Base-by-base conservation (phyloP, 352 stramenopile genomes). In the Globisporangium polare region DNA sequence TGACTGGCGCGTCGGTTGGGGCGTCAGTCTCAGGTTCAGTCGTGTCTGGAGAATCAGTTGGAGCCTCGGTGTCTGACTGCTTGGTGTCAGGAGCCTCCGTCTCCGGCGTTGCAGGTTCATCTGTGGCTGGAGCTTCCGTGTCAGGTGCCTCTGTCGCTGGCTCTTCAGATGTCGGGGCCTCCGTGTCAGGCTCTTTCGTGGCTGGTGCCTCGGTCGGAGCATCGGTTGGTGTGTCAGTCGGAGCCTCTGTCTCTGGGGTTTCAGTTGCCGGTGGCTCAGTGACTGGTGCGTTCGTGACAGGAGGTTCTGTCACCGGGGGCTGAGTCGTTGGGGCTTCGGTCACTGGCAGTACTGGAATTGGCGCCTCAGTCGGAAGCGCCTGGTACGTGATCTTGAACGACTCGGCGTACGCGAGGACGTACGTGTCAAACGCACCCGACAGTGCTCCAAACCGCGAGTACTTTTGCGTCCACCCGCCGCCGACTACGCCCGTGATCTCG, bases 321-420 rank as follows among this genome's bases (percentile, higher is more conserved):
- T 53, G 37, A 3, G 52, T 62, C 9, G 24, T 8, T 18, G 51
- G 42, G 9, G 29, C n/a, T 54, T 52, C 20, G 15, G 41, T 45
- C 15, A 18, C 24, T 51, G 56, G 66, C 10, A 51, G 1, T 24
- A 18, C 1, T 13, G 18, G 22, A 13, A n/a, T n/a, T 51, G 56
- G 66, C 15, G 56, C 29, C 18, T 66, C 56, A 8, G 66, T 57
- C 1, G 55, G 62, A 12, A 47, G 13, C 18, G 31, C 41, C 4
- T 59, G 45, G 46, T 68, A 73, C 8, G 31, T 50, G 8, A 74
- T 53, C 20, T 74, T 66, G 39, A 74, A 74, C 15, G 68, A 58
- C 45, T 72, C 53, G 27, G 68, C 68, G 26, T 74, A 74, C 4
- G 56, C 64, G 13, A 74, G 58, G n/a, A 72, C 50, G 26, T 57